A percentile compares a stretch with the other conserved stretches of the same genome.
These are phyloP conservation scores for Microthyrium microscopicum DNA, from an alignment of 2,329 filamentous ascomycete genomes.

Conservation along the genomic window DNA sequence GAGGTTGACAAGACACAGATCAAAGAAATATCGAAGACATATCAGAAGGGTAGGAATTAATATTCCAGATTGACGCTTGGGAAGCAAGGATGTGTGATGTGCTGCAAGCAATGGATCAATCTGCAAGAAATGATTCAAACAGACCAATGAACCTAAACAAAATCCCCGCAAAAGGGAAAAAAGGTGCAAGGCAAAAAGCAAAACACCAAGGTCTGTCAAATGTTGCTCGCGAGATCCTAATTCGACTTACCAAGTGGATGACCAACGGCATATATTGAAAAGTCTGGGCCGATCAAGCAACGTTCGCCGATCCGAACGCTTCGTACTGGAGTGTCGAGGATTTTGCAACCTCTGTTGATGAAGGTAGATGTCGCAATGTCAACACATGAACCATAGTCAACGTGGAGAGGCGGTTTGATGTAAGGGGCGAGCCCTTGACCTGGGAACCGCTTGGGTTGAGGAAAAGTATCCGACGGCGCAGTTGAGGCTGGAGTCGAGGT, in stretches of 20 bases:
- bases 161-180: too few relatives aligned
- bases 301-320: conserved; percentile 7
- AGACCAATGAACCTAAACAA: too few relatives aligned
- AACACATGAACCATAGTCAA: conserved; percentile 8
- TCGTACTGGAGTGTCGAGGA: conserved; percentile 6
- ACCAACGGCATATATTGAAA: conserved; percentile 3
- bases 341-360: conserved; percentile 6
- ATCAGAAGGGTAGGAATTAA: too few relatives aligned
- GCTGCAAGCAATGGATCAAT: too few relatives aligned
- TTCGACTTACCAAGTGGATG: conserved; percentile 7
- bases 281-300: conserved; percentile 7
- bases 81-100: too few relatives aligned
- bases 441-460: neutral
- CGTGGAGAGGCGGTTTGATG: conserved; percentile 7
- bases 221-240: neutral
- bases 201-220: neutral
- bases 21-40: too few relatives aligned
- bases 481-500: conserved; percentile 2
- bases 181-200: too few relatives aligned
- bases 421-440: conserved; percentile 7
- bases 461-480: neutral
- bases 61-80: too few relatives aligned
- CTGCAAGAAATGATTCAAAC: too few relatives aligned
- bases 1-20: too few relatives aligned
- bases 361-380: conserved; percentile 5